Conservation (phyloP, 176 grass and related monocot species). For the Bothriochloa decipiens region DNA sequence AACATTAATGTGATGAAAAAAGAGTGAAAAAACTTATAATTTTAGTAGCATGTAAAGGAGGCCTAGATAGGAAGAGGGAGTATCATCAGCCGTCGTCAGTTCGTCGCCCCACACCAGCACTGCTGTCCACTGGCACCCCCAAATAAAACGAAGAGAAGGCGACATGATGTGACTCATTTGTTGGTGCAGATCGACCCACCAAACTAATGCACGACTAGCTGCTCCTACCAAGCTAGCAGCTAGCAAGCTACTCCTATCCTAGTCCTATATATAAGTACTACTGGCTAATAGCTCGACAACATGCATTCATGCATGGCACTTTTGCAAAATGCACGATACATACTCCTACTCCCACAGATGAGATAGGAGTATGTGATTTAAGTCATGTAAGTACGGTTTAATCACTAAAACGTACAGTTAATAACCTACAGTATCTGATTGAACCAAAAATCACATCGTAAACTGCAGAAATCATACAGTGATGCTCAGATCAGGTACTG, state of each 20-base stretch:
- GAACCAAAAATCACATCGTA: neutral
- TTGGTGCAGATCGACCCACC: conserved; percentile 39
- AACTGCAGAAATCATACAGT: neutral
- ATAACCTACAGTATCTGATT: neutral
- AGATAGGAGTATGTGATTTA: neutral
- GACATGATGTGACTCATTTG: conserved; percentile 41
- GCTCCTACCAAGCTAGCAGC: neutral
- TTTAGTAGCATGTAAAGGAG: too few species aligned
- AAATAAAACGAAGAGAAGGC: conserved; percentile 50
- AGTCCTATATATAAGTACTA: too few species aligned
- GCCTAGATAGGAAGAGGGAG: too few species aligned
- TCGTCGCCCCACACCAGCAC: conserved; percentile 31
- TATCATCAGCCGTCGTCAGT: conserved; percentile 5
- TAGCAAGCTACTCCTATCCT: conserved; percentile 14
- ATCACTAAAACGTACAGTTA: neutral
- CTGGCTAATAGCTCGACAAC: conserved; percentile 7
- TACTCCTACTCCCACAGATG: neutral
- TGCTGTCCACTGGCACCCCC: neutral
- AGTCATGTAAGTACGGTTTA: neutral
- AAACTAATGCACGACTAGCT: conserved; percentile 41
- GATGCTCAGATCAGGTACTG: neutral
- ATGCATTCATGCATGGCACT: conserved; percentile 36
- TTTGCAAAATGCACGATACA: conserved; percentile 31
- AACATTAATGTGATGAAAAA: too few species aligned
- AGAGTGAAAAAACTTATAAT: too few species aligned